phyloP scores from a whole-genome alignment of 768 basidiomycete genomes.

The Nidularia pulvinata region DNA sequence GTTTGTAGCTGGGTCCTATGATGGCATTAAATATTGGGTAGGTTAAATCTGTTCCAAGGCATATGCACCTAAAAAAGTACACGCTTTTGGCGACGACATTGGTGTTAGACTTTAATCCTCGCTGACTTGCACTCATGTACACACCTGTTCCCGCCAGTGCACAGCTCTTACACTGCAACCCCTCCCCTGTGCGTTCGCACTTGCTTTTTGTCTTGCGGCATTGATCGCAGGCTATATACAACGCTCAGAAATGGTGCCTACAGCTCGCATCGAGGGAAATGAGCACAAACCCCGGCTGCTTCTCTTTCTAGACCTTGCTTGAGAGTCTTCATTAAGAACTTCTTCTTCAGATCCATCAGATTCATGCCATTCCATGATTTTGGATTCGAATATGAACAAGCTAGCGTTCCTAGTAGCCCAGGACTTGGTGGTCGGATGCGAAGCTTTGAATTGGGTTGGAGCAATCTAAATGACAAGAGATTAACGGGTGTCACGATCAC shows the following conservation, averaged over 20 bases:
- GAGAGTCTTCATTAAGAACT: conserved; percentile 28
- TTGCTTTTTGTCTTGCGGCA: conserved; percentile 90
- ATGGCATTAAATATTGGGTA: background rate
- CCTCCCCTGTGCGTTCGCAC: conserved; percentile 62
- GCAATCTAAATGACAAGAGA: background rate
- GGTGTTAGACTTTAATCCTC: conserved; percentile 9
- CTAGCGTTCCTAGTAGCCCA: no score
- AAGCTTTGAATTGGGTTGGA: background rate
- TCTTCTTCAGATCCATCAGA: conserved; percentile 66
- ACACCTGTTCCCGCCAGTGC: conserved; percentile 52
- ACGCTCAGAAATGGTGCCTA: conserved; percentile 3
- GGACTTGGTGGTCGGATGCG: no score
- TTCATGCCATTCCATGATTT: conserved; percentile 54
- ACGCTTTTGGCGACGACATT: conserved; percentile 35
- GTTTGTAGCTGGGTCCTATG: conserved; percentile 75
- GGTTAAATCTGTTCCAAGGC: background rate
- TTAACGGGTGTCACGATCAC: background rate
- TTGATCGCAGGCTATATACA: conserved; percentile 73
- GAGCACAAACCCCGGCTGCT: conserved; percentile 56
- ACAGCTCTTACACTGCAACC: conserved; percentile 63
- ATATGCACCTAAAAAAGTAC: conserved; percentile 61
- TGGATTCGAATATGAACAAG: background rate
- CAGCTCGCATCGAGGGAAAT: background rate
- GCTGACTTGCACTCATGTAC: conserved; percentile 9
- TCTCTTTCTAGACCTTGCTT: conserved; percentile 49